Evolutionary conservation across 495 filamentous ascomycete species (phyloP), one percentile per base, ranked within the genome.

Genomic region (Lentithecium fluviatile): DNA sequence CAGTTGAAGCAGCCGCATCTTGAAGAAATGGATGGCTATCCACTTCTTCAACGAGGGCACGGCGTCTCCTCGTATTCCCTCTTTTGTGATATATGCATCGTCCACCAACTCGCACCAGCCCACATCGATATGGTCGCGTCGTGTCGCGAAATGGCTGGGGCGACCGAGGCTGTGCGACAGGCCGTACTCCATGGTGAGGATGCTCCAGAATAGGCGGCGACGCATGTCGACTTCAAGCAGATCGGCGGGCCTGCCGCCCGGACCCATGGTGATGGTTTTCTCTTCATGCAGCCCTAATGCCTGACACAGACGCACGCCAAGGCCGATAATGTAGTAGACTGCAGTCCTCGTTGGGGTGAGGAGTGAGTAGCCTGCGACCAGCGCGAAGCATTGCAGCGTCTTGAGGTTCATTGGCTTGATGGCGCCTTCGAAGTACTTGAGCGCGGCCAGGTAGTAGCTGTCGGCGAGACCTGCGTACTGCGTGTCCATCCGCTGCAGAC

Each of bases 301-400:
- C 69, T 96, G 92, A 69, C 87, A 88, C 24, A 97, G 82, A 69
- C 88, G 87, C 17, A 87, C 86, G 15, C 89, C 91, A 34, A 91
- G 82, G 12, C 93, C 93, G 42, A 95, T 83, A 32, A 97, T 83
- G 77, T 95, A 96, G 71, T 95, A 97, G 38, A 86, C 86, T 19
- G 93, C 89, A 21, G 91, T 95, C 46, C 90, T 78, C 0, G 91
- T 96, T 2, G 93, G 91, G 2, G 92, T 96, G 38, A 96, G 74
- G 37, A 96, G 78, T 10, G 93, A 96, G 75, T 97, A 97, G 69
- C 93, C 89, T 19, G 84, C 90, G 73, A 96, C 91, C 12, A 97
- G 72, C 0, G 87, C 81, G 45, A 95, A 82, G 64, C 91, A 96
- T 73, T 97, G 93, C n/a, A 97, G 75, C 0, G 93, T 91, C 66